A percentile compares a stretch with the other conserved stretches of the same genome.
Evolutionary conservation across 805 yeast species (phyloP).

Genomic region (Tetrapisispora nanseiensis): DNA sequence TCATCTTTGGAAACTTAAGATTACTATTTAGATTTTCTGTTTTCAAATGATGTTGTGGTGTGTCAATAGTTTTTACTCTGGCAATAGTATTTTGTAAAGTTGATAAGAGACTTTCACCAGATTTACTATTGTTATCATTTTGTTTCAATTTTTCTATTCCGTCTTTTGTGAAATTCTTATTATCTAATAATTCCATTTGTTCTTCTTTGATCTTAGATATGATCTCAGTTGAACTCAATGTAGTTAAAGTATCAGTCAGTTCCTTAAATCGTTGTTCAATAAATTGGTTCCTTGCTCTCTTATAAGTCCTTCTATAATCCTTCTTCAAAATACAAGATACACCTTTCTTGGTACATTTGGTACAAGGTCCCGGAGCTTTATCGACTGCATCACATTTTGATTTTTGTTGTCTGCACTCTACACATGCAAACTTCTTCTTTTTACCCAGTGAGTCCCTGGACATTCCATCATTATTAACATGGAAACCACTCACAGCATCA

Average conservation of each 20-base stretch:
- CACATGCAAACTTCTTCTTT: constrained; percentile 67
- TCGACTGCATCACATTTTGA: constrained; percentile 81
- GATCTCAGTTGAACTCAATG: constrained; percentile 24
- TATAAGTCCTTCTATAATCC: constrained; percentile 82
- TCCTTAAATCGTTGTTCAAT: constrained; percentile 73
- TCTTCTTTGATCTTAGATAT: constrained; percentile 21
- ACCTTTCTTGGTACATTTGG: constrained; percentile 66
- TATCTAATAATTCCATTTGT: constrained; percentile 19
- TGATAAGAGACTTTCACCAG: background rate
- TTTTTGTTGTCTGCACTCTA: constrained; percentile 93
- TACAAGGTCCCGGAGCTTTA: constrained; percentile 66
- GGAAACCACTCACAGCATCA: background rate
- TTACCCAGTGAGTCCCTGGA: background rate
- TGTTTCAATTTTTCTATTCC: constrained; percentile 5
- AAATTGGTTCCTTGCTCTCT: constrained; percentile 74
- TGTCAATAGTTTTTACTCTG: background rate
- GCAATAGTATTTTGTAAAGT: background rate
- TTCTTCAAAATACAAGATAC: constrained; percentile 63
- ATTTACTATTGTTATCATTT: background rate
- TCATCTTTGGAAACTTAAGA: constrained; percentile 1
- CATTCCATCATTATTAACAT: background rate
- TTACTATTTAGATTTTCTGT: background rate
- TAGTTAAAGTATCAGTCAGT: constrained; percentile 44
- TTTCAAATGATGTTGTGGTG: no score
- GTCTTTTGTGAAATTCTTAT: constrained; percentile 25